Conservation (phyloP, 176 grass and related monocot genomes). For the Cymbopogon citratus region DNA sequence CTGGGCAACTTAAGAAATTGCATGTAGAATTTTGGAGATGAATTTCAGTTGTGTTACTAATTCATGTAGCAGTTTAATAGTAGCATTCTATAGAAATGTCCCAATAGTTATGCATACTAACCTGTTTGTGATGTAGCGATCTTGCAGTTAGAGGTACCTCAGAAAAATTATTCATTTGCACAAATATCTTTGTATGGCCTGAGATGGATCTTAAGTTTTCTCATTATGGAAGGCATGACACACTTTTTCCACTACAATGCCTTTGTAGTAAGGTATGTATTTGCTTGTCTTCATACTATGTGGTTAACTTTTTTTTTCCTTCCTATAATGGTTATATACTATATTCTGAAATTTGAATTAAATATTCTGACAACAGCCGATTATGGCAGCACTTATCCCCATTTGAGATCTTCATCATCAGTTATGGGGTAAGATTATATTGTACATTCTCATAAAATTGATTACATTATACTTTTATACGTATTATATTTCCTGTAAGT, state of each 20-base stretch:
- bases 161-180: slow-evolving; percentile 67
- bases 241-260: slow-evolving; percentile 93
- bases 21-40: not conserved
- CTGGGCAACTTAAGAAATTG: not conserved
- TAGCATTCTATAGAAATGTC: not conserved
- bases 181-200: slow-evolving; percentile 72
- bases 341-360: slow-evolving; percentile 11
- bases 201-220: slow-evolving; percentile 62
- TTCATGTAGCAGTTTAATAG: not conserved
- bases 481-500: not conserved
- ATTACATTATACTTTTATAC: not conserved
- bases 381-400: slow-evolving; percentile 73
- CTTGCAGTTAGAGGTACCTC: slow-evolving; percentile 75
- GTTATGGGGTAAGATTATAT: slow-evolving; percentile 80
- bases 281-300: not conserved
- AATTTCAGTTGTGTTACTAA: not conserved
- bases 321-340: slow-evolving; percentile 15
- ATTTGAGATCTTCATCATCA: slow-evolving; percentile 89
- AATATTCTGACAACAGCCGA: slow-evolving; percentile 51
- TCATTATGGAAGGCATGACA: slow-evolving; percentile 82
- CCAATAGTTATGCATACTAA: slow-evolving; percentile 22
- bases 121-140: slow-evolving; percentile 33
- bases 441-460: not conserved
- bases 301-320: not conserved
- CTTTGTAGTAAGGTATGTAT: slow-evolving; percentile 88